Percentiles rank a stretch among this genome's conserved stretches.
phyloP scores from a whole-genome alignment of 805 yeast genomes.

The Candida namnaoensis region DNA sequence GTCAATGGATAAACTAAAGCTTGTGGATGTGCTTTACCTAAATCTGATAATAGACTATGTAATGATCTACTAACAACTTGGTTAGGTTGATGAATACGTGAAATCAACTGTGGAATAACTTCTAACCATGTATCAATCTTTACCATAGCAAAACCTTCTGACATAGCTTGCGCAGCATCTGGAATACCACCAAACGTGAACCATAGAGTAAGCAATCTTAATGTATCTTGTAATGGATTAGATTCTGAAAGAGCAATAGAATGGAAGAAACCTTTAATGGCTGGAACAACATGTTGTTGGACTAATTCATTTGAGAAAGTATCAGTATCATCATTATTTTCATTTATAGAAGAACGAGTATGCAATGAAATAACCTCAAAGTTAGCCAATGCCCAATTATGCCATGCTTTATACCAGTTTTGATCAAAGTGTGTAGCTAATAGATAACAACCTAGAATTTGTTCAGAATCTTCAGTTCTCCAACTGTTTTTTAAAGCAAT shows the following conservation, averaged over 20 bases:
- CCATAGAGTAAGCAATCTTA: conserved; percentile 88
- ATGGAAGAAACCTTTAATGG: conserved; percentile 91
- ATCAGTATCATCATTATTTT: conserved; percentile 18
- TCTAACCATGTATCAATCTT: conserved; percentile 91
- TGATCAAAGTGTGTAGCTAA: conserved; percentile 92
- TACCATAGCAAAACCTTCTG: conserved; percentile 84
- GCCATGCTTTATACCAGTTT: conserved; percentile 98
- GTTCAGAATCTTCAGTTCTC: conserved; percentile 71
- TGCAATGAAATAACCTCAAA: conserved; percentile 82
- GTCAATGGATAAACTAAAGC: conserved; percentile 92
- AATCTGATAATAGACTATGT: conserved; percentile 70
- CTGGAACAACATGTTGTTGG: conserved; percentile 88
- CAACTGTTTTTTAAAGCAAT: conserved; percentile 72
- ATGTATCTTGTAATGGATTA: conserved; percentile 86
- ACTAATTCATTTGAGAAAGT: conserved; percentile 45
- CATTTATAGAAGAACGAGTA: conserved; percentile 23
- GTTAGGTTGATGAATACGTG: conserved; percentile 94
- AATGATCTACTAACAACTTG: conserved; percentile 74
- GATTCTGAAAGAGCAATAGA: conserved; percentile 83
- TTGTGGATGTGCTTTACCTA: conserved; percentile 95
- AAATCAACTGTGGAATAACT: conserved; percentile 90
- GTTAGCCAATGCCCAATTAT: conserved; percentile 97
- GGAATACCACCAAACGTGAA: conserved; percentile 91
- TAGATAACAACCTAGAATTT: conserved; percentile 83
- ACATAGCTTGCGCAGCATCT: conserved; percentile 85